Evolutionary conservation across 208 protist genomes (phyloP).

Genomic region (Leishmania braziliensis): DNA sequence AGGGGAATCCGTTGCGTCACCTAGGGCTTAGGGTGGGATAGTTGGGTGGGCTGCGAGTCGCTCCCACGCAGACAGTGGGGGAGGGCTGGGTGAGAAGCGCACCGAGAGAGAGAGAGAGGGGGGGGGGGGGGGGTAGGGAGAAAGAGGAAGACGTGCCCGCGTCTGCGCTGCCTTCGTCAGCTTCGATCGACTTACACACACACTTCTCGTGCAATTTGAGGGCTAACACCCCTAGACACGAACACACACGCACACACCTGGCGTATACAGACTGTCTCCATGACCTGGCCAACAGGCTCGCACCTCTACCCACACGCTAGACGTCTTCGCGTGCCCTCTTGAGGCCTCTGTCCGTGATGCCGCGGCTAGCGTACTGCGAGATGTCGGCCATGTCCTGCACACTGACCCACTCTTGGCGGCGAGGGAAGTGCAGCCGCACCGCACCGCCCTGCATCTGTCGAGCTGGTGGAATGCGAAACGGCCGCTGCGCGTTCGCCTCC

Average conservation of each 20-base stretch:
- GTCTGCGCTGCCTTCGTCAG: background rate
- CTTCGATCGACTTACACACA: background rate
- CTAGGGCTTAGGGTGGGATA: background rate
- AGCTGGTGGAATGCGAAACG: slow-evolving; percentile 61
- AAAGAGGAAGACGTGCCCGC: background rate
- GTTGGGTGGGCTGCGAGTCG: background rate
- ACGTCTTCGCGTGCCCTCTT: slow-evolving; percentile 35
- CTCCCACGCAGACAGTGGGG: background rate
- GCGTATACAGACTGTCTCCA: background rate
- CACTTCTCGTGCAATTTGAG: background rate
- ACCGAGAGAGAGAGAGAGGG: too few relatives aligned
- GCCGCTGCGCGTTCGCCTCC: slow-evolving; percentile 33
- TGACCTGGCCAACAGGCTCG: background rate
- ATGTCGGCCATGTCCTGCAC: slow-evolving; percentile 62
- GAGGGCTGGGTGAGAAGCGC: background rate
- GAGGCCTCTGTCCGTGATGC: slow-evolving; percentile 26
- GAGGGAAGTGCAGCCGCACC: slow-evolving; percentile 58
- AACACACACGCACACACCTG: background rate
- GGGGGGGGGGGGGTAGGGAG: background rate
- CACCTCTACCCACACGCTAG: background rate
- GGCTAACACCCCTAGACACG: background rate
- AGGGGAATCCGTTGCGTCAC: background rate
- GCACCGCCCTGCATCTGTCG: slow-evolving; percentile 34
- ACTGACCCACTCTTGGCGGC: slow-evolving; percentile 58
- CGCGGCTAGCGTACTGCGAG: slow-evolving; percentile 36